Evolutionary conservation across 148 eudicot species (phyloP).

Genomic region (Chenopodium berlandieri): DNA sequence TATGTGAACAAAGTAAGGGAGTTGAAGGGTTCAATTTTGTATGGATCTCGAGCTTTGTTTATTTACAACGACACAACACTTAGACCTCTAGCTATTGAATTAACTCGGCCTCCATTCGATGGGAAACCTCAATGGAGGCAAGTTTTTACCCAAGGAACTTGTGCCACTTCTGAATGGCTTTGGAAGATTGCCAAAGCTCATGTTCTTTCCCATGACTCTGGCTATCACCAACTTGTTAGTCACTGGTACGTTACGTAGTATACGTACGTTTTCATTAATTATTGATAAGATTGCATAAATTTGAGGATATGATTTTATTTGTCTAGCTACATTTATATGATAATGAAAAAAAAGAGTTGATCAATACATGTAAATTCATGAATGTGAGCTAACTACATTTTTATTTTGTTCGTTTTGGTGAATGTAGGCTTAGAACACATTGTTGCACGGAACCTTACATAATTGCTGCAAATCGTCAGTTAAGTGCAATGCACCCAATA

Average conservation of each 20-base stretch:
- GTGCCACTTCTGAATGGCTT: too few relatives aligned
- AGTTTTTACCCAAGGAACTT: background rate
- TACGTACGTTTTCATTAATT: too few relatives aligned
- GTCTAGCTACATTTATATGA: too few relatives aligned
- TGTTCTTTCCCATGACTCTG: too few relatives aligned
- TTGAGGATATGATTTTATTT: too few relatives aligned
- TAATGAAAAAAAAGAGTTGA: too few relatives aligned
- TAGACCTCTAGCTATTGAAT: slow-evolving; percentile 65
- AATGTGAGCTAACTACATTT: background rate
- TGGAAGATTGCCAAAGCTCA: too few relatives aligned
- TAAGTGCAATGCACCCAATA: slow-evolving; percentile 76
- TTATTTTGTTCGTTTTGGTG: too few relatives aligned
- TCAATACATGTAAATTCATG: too few relatives aligned
- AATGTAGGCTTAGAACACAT: slow-evolving; percentile 47
- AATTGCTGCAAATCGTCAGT: slow-evolving; percentile 62
- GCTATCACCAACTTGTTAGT: too few relatives aligned
- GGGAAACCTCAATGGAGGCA: slow-evolving; percentile 2
- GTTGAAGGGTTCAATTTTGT: slow-evolving; percentile 52
- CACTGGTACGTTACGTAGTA: too few relatives aligned
- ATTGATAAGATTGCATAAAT: too few relatives aligned
- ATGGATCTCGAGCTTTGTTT: slow-evolving; percentile 73
- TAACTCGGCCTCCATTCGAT: slow-evolving; percentile 57
- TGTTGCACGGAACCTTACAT: slow-evolving; percentile 70
- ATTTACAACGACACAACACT: slow-evolving; percentile 38
- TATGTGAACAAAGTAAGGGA: slow-evolving; percentile 65